phyloP scores from a whole-genome alignment of 2,329 filamentous ascomycete genomes.

The Verticillium longisporum region DNA sequence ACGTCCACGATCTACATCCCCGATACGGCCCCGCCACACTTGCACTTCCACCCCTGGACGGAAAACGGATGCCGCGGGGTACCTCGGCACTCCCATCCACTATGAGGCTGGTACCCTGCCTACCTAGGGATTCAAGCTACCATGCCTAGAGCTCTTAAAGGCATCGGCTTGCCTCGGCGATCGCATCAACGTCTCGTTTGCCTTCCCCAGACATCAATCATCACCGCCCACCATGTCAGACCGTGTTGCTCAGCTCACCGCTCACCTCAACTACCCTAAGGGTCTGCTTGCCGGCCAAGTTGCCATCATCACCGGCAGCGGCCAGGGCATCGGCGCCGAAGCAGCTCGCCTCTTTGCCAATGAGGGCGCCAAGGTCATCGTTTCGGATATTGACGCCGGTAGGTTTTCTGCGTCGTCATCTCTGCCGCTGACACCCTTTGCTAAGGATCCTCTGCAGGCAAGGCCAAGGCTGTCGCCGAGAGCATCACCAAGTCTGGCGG shows the following conservation, averaged over 20 bases:
- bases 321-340: constrained; percentile 85
- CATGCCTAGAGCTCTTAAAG: background rate
- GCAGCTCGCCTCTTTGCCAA: constrained; percentile 76
- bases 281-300: constrained; percentile 74
- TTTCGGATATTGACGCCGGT: constrained; percentile 77
- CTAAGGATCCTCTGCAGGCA: constrained; percentile 39
- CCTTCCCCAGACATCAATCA: background rate
- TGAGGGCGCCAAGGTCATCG: constrained; percentile 77
- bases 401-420: constrained; percentile 16
- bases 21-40: background rate
- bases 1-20: background rate
- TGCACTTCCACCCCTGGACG: background rate
- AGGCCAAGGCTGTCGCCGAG: constrained; percentile 61
- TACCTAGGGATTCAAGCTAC: background rate
- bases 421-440: background rate
- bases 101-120: too few relatives aligned
- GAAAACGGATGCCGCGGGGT: constrained; percentile 9
- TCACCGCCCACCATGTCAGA: constrained; percentile 34
- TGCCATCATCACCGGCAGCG: constrained; percentile 84
- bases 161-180: background rate
- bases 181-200: background rate
- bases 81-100: constrained; percentile 9
- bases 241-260: constrained; percentile 64
- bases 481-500: constrained; percentile 62
- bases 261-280: constrained; percentile 75